Percentiles rank a stretch among this genome's conserved stretches.
Conservation (phyloP, 202 grass and related monocot species). For the Schoenoplectus triqueter region DNA sequence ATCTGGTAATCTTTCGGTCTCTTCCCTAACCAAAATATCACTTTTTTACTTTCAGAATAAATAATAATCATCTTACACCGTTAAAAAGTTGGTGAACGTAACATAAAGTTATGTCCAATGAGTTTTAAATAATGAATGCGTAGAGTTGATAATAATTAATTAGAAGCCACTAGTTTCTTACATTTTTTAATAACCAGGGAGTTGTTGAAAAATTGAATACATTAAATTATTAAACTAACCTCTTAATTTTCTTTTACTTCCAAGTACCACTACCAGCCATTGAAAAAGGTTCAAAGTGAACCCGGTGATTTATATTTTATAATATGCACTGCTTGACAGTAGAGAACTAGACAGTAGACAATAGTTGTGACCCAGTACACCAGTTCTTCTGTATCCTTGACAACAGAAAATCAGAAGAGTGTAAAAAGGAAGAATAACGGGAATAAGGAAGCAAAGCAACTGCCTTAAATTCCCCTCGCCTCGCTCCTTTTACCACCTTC, state of each 20-base stretch:
- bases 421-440: background rate
- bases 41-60: no score
- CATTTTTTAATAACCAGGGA: background rate
- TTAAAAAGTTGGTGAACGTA: background rate
- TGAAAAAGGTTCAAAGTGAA: background rate
- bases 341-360: no score
- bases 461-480: slow-evolving; percentile 36
- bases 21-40: no score
- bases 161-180: background rate
- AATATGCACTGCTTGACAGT: background rate
- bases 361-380: background rate
- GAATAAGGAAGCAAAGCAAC: slow-evolving; percentile 1
- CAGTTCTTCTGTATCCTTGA: background rate
- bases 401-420: background rate
- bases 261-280: no score
- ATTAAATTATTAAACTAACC: background rate
- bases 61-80: no score
- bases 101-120: background rate
- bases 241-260: background rate
- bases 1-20: no score
- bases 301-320: background rate
- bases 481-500: background rate
- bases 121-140: background rate
- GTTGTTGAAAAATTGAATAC: slow-evolving; percentile 19
- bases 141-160: background rate